Evolutionary conservation across 495 filamentous ascomycete species (phyloP).

Genomic region (Trichoderma virens): DNA sequence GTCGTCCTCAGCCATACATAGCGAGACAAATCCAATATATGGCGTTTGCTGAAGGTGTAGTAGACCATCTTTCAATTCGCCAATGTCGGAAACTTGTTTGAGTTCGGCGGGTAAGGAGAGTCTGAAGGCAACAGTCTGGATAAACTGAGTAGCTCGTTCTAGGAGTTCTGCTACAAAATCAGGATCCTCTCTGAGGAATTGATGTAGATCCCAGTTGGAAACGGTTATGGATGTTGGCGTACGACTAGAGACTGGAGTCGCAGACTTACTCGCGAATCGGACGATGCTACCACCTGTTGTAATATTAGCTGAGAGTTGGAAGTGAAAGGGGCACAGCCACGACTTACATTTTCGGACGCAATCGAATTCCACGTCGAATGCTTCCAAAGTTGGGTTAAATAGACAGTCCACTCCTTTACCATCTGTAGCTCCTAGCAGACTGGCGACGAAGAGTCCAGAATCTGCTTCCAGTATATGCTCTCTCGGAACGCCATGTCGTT

Average conservation of each 20-base stretch:
- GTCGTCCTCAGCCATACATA: conserved; percentile 1
- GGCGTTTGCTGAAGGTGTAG: neutral
- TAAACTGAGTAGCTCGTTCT: conserved; percentile 3
- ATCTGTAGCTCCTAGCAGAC: conserved; percentile 31
- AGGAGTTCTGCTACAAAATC: conserved; percentile 7
- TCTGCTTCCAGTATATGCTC: conserved; percentile 36
- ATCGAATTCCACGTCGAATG: conserved; percentile 11
- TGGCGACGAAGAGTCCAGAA: conserved; percentile 23
- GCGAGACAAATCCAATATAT: neutral
- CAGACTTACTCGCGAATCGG: conserved; percentile 14
- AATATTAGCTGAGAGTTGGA: neutral
- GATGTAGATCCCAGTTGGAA: neutral
- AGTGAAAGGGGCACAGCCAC: too few relatives aligned
- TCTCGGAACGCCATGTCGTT: conserved; percentile 30
- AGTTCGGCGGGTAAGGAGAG: conserved; percentile 8
- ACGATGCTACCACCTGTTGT: conserved; percentile 17
- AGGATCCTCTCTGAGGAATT: neutral
- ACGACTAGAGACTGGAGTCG: neutral
- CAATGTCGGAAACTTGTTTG: conserved; percentile 12
- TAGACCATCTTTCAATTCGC: neutral
- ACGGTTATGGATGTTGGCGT: neutral
- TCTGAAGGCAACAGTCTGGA: neutral
- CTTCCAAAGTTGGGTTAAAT: conserved; percentile 35
- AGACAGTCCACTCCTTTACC: conserved; percentile 47
- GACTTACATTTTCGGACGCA: conserved; percentile 18